Conservation (phyloP, 441 rosid species). For the Eruca vesicaria region DNA sequence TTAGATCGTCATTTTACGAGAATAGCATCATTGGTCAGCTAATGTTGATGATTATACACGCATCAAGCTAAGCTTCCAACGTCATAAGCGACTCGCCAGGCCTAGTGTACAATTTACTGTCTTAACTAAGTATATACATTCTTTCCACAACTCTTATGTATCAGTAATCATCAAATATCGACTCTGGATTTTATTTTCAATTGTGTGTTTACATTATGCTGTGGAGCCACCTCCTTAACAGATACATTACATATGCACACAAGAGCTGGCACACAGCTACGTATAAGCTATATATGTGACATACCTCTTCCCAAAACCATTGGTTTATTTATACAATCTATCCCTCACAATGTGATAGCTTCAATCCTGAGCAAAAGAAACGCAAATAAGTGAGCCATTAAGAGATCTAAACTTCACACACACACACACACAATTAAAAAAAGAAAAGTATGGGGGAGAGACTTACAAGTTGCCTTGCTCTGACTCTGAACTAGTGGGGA, state of each 20-base stretch:
- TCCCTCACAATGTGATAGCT: conserved; percentile 28
- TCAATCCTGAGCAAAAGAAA: conserved; percentile 30
- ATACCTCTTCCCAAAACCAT: conserved; percentile 12
- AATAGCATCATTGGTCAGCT: conserved; percentile 11
- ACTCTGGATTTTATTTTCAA: conserved; percentile 19
- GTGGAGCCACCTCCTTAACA: conserved; percentile 12
- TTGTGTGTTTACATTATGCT: conserved; percentile 13
- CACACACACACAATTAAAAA: not conserved
- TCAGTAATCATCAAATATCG: not conserved
- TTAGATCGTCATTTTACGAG: conserved; percentile 10
- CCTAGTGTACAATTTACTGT: no score
- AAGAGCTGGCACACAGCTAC: conserved; percentile 11
- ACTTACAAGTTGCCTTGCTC: conserved; percentile 37
- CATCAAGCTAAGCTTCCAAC: conserved; percentile 35
- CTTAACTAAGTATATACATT: not conserved
- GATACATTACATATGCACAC: conserved; percentile 15
- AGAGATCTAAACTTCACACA: not conserved
- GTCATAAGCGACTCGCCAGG: not conserved
- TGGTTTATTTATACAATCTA: not conserved
- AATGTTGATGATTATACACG: conserved; percentile 45
- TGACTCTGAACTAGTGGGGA: conserved; percentile 32
- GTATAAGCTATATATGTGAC: not conserved
- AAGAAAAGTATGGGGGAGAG: not conserved
- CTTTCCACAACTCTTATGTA: not conserved
- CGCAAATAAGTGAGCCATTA: conserved; percentile 10